Evolutionary conservation across 805 yeast species (phyloP).

Genomic region (Saturnispora zaruensis): DNA sequence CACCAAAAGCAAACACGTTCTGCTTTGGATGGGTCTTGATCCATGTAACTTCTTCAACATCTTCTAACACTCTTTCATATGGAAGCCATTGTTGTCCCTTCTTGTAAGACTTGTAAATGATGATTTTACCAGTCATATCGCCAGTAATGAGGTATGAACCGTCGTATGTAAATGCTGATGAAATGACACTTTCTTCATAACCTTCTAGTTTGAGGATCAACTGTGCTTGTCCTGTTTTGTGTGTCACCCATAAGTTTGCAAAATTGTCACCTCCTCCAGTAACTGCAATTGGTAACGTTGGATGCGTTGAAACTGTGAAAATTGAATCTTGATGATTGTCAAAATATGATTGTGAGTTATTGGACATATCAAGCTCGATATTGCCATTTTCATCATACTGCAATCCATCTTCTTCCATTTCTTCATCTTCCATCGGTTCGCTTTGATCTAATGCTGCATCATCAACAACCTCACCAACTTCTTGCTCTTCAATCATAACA

Average conservation of each 20-base stretch:
- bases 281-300: conserved; percentile 74
- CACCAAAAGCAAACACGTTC: conserved; percentile 81
- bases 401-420: conserved; percentile 10
- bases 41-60: conserved; percentile 88
- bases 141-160: conserved; percentile 81
- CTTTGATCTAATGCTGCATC: conserved; percentile 34
- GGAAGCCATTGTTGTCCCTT: conserved; percentile 79
- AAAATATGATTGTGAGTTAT: conserved; percentile 83
- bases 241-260: conserved; percentile 89
- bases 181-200: conserved; percentile 80
- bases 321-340: conserved; percentile 87
- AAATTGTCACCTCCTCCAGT: conserved; percentile 93
- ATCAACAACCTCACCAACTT: conserved; percentile 28
- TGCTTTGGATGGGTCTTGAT: conserved; percentile 69
- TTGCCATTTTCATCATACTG: conserved; percentile 37
- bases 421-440: conserved; percentile 27
- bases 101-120: conserved; percentile 60
- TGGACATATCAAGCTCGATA: conserved; percentile 76
- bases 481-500: conserved; percentile 24
- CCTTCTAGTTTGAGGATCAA: conserved; percentile 69
- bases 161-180: conserved; percentile 75
- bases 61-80: conserved; percentile 41
- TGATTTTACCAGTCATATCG: conserved; percentile 87
- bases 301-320: conserved; percentile 75
- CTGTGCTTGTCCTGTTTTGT: conserved; percentile 66